Conservation (phyloP, 306 rosid genomes). For the Prunus campanulata region DNA sequence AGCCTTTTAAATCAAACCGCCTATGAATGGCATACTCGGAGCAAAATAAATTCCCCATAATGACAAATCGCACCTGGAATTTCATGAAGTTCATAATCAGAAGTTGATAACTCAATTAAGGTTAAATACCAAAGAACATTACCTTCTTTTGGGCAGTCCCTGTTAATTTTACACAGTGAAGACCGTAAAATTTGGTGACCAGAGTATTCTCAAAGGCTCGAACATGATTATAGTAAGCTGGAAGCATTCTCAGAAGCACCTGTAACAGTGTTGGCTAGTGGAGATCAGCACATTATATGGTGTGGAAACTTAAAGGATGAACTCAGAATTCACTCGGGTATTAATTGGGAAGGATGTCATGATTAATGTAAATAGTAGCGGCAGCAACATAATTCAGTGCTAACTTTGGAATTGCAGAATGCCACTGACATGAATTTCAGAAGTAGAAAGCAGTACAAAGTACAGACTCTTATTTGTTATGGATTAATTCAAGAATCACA, state of each 20-base stretch:
- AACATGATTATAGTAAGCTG: conserved; percentile 87
- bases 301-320: conserved; percentile 1
- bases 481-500: background rate
- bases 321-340: background rate
- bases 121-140: conserved; percentile 19
- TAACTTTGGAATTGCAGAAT: background rate
- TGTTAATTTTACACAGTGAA: conserved; percentile 78
- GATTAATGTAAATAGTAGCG: background rate
- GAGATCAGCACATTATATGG: conserved; percentile 23
- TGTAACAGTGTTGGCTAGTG: conserved; percentile 33
- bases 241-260: conserved; percentile 94
- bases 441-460: too few species aligned
- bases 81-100: conserved; percentile 6
- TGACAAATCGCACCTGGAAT: conserved; percentile 87
- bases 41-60: conserved; percentile 94
- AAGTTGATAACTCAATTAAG: background rate
- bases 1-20: conserved; percentile 93
- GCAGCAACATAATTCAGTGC: background rate
- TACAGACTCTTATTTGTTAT: background rate
- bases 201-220: conserved; percentile 82
- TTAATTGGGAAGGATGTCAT: background rate
- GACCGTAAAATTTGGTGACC: conserved; percentile 85
- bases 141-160: conserved; percentile 91
- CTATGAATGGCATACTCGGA: conserved; percentile 65
- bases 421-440: background rate